Base-by-base conservation (phyloP, 345 rosid species). In the Leavenworthia alabamica region DNA sequence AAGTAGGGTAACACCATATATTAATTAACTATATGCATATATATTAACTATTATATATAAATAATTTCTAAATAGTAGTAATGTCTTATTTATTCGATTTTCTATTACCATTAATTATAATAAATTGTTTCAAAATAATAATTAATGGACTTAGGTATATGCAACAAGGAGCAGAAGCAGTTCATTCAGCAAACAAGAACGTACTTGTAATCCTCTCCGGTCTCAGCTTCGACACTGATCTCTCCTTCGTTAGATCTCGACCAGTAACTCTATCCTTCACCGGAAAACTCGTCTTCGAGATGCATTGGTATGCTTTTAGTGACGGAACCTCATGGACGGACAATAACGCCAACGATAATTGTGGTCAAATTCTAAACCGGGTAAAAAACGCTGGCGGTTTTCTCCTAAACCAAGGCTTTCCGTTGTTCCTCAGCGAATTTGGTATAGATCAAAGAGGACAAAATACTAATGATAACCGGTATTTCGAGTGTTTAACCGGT, bases 121-220 rank as follows among this genome's bases (percentile, higher is more conserved):
- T n/a, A 33, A 33, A 33, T 10, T 3, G 37, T 3, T 3, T 10
- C 2, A 9, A 3, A 10, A 24, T 1, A 31, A 9, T 2, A 32
- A 10, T 1, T 31, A 4, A 4, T 35, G 12, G 1, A 56, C 64
- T 14, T 48, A 62, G 88, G 74, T 82, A 91, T 75, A 88, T 88
- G 97, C 80, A 82, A 64, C 74, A 67, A 67, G 97, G 97, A 56
- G 99, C 97, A 0, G 99, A 89, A 72, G 91, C 91, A 8, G 94
- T 93, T 54, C 95, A 93, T 70, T 60, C 82, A 28, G 84, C 85
- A 44, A 93, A 93, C 71, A 96, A 95, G n/a, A 69, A 86, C 32
- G 82, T 89, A 59, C 90, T 93, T 3, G 92, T 93, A 13, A 85
- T 93, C 45, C 81, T 93, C 13, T 93, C 99, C 0, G 96, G 99